Evolutionary conservation across 1,139 yeast species (phyloP), one percentile per base, ranked within the genome.

Genomic region (Nakaseomyces bracarensis): DNA sequence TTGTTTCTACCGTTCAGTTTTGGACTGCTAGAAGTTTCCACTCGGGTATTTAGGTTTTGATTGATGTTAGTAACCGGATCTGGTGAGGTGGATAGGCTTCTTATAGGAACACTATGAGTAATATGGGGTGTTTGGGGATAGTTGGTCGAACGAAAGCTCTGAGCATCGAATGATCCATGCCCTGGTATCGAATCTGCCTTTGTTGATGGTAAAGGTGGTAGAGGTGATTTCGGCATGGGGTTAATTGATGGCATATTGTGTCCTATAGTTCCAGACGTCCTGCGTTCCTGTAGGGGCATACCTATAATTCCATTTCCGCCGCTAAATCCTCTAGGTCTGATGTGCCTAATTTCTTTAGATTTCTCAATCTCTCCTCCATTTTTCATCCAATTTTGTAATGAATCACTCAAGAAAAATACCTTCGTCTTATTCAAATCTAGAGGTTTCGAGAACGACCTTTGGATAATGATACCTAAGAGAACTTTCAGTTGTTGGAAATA

Each of bases 391-490:
- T 37, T 37, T 19, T 37, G 34, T 18, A 37, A 21, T 2, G 39
- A 27, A 14, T 37, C 39, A 13, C 29, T 26, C 9, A 37, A 19
- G 19, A 22, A 37, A 14, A 27, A 27, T 4, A 37, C 26, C 19
- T 19, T 26, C 2, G 33, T 37, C 13, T 27, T 37, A n/a, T 27
- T 20, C 3, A 19, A 10, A 18, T 37, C 26, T 5, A 20, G 7
- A 13, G 25, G 30, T 13, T 19, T 37, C 3, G 20, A 18, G 11
- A 56, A 54, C 1, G 64, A 55, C 39, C 51, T 47, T 23, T 46
- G 54, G 20, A 54, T 15, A 16, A 58, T 41, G 18, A 58, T 42
- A 20, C 52, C 51, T 22, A 55, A 40, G 4, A 58, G 43, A 10
- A 46, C 44, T 21, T 45, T 43, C 40, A 51, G 52, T 42, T 55